These are phyloP conservation scores for Backusella parvicylindrica DNA, from an alignment of 192 early-diverging fungal species.

Conservation along the genomic window DNA sequence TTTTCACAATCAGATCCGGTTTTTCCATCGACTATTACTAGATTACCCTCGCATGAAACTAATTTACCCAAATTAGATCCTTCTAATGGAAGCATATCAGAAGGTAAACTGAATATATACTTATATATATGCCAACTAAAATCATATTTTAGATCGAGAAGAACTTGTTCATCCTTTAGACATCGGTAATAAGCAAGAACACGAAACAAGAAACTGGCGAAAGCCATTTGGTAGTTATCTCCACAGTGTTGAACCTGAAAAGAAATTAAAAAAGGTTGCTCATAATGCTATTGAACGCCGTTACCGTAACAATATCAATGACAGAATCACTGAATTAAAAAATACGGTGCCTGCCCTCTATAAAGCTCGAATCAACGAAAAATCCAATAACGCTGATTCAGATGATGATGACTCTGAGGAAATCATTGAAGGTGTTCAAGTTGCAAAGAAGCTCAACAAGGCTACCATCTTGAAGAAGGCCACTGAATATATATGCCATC, in stretches of 20 bases:
- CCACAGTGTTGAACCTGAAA: constrained; percentile 22
- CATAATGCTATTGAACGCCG: constrained; percentile 95
- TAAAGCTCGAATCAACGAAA: constrained; percentile 27
- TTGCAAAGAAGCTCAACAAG: constrained; percentile 88
- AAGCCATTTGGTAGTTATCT: neutral
- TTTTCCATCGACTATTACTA: neutral
- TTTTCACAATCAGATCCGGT: neutral
- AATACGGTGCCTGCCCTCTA: constrained; percentile 82
- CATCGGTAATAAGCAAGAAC: neutral
- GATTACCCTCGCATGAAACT: neutral
- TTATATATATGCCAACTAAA: neutral
- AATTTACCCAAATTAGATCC: neutral
- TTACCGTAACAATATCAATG: constrained; percentile 97
- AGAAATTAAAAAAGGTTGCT: constrained; percentile 82
- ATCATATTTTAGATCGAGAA: neutral
- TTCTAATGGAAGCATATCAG: neutral
- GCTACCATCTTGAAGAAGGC: constrained; percentile 89
- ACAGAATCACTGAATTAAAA: constrained; percentile 87
- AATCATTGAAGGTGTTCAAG: constrained; percentile 79
- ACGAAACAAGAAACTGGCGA: constrained; percentile 15
- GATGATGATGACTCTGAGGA: constrained; percentile 35
- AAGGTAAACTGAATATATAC: neutral
- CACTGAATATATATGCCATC: constrained; percentile 83
- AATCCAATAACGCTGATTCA: constrained; percentile 38
- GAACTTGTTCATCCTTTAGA: constrained; percentile 4